Percentiles rank a stretch among this genome's conserved stretches.
These are phyloP conservation scores for Nannochloropsis granulata DNA, from an alignment of 108 stramenopile genomes.

Conservation along the genomic window DNA sequence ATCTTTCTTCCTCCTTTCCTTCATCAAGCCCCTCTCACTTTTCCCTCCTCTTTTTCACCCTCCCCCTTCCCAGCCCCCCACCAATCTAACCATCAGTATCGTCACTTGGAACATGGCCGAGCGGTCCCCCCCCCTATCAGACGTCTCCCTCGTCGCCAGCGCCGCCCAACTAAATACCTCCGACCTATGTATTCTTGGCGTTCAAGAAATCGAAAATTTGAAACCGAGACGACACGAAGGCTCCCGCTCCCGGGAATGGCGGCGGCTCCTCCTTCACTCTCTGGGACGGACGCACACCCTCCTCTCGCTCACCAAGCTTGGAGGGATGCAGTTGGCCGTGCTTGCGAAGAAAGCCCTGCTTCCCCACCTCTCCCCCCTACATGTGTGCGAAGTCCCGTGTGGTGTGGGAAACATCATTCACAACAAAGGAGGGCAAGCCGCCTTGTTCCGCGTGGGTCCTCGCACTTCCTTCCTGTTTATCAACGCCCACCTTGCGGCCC, in stretches of 20 bases:
- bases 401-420: constrained; percentile 46
- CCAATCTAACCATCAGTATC: not conserved
- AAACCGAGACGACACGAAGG: not conserved
- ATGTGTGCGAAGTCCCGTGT: constrained; percentile 19
- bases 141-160: not conserved
- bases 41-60: not conserved
- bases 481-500: constrained; percentile 45
- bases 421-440: constrained; percentile 47
- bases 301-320: not conserved
- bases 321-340: not conserved
- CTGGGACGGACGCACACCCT: not conserved
- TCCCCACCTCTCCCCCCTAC: not conserved
- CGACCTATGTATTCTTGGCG: not conserved
- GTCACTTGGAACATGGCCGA: not conserved
- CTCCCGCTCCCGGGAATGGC: not conserved
- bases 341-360: not conserved
- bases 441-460: constrained; percentile 22
- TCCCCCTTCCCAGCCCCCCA: not conserved
- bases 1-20: not conserved
- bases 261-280: not conserved
- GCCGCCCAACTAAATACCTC: not conserved
- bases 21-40: not conserved
- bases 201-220: not conserved
- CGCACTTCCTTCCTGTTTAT: constrained; percentile 39
- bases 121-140: not conserved